phyloP scores from a whole-genome alignment of 2,329 filamentous ascomycete genomes.

The Leptodontidium sp. region DNA sequence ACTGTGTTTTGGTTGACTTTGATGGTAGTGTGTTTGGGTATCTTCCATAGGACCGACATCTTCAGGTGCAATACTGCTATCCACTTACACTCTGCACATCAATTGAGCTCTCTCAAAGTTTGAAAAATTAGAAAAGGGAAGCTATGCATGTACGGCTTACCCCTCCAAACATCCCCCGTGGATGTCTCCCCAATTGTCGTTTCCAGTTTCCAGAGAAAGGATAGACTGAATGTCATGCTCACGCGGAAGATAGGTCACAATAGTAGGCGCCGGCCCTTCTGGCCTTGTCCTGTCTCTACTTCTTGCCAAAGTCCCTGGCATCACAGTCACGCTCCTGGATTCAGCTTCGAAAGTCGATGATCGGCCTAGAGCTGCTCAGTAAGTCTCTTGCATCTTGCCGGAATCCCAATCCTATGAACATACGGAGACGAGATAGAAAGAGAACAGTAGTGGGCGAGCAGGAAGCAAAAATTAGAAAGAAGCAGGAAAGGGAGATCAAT shows the following conservation, averaged over 20 bases:
- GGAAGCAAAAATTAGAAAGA: background rate
- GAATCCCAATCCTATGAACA: background rate
- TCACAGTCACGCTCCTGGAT: constrained; percentile 64
- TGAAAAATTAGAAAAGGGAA: background rate
- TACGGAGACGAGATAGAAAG: background rate
- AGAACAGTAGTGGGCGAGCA: background rate
- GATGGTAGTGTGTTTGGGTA: no score
- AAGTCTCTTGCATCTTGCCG: background rate
- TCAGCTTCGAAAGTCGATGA: constrained; percentile 61
- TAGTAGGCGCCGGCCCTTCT: constrained; percentile 59
- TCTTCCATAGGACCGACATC: no score
- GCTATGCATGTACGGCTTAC: constrained; percentile 22
- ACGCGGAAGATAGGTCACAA: constrained; percentile 47
- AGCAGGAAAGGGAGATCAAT: background rate
- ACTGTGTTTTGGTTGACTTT: background rate
- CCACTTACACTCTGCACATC: no score
- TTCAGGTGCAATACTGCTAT: no score
- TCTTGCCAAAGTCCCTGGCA: constrained; percentile 55
- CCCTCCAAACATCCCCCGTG: background rate
- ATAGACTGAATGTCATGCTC: background rate
- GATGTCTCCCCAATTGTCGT: background rate
- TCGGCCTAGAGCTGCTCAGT: constrained; percentile 67
- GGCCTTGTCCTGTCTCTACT: constrained; percentile 60
- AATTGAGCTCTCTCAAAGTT: background rate
- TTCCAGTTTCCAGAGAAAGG: background rate